A percentile compares a stretch with the other conserved stretches of the same genome.
Conservation (phyloP, 2,329 filamentous ascomycete genomes). For the Neonectria coccinea region DNA sequence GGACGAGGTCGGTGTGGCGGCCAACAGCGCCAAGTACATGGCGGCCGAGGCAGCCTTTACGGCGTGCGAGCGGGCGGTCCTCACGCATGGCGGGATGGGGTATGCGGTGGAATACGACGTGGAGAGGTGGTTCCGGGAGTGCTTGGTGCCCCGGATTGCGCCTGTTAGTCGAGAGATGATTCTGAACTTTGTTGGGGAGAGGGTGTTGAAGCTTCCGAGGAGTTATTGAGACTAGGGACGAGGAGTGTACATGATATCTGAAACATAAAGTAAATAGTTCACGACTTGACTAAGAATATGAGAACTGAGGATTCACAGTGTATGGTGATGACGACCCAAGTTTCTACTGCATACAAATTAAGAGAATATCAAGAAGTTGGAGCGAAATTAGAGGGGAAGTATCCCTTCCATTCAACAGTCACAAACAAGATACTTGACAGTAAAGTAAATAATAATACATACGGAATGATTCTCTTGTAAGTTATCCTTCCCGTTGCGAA, state of each 20-base stretch:
- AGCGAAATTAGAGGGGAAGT: too few relatives aligned
- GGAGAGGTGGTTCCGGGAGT: slow-evolving; percentile 74
- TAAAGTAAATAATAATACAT: too few relatives aligned
- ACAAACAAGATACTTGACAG: too few relatives aligned
- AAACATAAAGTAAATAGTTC: neutral
- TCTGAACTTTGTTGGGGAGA: slow-evolving; percentile 78
- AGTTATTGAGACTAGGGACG: slow-evolving; percentile 67
- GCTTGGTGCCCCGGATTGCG: slow-evolving; percentile 72
- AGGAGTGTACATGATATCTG: neutral
- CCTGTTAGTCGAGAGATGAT: slow-evolving; percentile 80
- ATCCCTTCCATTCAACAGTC: too few relatives aligned
- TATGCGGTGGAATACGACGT: slow-evolving; percentile 75
- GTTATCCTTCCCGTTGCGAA: neutral
- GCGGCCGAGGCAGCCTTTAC: slow-evolving; percentile 73
- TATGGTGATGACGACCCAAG: too few relatives aligned
- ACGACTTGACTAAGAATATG: neutral
- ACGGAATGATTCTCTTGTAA: neutral
- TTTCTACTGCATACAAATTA: too few relatives aligned
- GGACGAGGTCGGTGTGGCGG: slow-evolving; percentile 71
- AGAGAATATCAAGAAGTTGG: too few relatives aligned
- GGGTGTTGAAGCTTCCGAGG: slow-evolving; percentile 72
- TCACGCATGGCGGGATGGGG: slow-evolving; percentile 73
- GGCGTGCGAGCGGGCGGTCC: slow-evolving; percentile 70
- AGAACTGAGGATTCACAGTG: too few relatives aligned
- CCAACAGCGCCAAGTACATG: slow-evolving; percentile 78